Conservation (phyloP, 2,329 filamentous ascomycete species). For the Pyricularia pennisetigena region DNA sequence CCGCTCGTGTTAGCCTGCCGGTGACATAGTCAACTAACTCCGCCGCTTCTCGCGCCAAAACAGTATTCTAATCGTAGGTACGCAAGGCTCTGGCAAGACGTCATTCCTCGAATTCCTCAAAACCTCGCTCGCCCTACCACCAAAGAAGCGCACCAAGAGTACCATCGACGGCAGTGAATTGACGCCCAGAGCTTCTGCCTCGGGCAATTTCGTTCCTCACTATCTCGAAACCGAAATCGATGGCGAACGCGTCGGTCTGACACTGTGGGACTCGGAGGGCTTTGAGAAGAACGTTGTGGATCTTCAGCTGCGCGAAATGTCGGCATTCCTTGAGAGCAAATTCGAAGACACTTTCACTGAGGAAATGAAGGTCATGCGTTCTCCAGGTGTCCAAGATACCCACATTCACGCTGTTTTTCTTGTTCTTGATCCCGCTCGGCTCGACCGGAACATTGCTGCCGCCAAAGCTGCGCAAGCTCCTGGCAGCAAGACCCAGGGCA, state of each 20-base stretch:
- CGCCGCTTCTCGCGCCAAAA: neutral
- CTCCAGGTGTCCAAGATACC: conserved; percentile 86
- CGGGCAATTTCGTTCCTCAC: conserved; percentile 71
- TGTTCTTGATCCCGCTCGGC: conserved; percentile 74
- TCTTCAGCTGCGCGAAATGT: conserved; percentile 85
- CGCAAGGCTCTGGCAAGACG: conserved; percentile 82
- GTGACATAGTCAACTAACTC: neutral
- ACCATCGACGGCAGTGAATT: conserved; percentile 44
- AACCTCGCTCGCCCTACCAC: conserved; percentile 71
- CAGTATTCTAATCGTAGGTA: conserved; percentile 85
- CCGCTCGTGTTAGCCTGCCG: neutral
- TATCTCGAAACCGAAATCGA: conserved; percentile 95
- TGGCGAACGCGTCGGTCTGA: conserved; percentile 81
- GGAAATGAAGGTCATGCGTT: conserved; percentile 94
- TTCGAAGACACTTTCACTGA: conserved; percentile 97
- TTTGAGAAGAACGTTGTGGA: conserved; percentile 93
- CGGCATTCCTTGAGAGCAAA: conserved; percentile 89
- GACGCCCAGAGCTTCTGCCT: conserved; percentile 36
- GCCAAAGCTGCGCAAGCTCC: conserved; percentile 37
- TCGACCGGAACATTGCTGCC: conserved; percentile 72
- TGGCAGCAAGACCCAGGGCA: conserved; percentile 35
- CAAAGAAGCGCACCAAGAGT: conserved; percentile 59
- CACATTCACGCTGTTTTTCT: conserved; percentile 96
- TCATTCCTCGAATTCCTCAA: conserved; percentile 95
- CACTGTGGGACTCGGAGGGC: conserved; percentile 93